Evolutionary conservation across 106 monocot species (phyloP), one percentile per base, ranked within the genome.

Genomic region (Platanthera zijinensis): DNA sequence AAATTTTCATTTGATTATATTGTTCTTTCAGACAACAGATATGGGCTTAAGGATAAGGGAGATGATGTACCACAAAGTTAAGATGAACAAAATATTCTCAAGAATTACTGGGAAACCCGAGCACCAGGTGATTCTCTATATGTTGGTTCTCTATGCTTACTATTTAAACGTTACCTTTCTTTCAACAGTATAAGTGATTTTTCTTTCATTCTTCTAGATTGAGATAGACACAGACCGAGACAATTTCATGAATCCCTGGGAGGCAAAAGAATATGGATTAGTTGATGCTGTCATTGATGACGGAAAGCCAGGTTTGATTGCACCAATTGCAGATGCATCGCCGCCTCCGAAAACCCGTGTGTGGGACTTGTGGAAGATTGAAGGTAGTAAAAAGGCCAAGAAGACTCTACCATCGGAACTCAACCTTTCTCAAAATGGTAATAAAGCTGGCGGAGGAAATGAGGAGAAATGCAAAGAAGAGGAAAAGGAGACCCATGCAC

Each of bases 201-300:
- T 18, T 69, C 18, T 48, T 77, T 54, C 39, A 19, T 69, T 5
- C 39, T 76, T 80, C 18, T 71, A 97, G 96, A 91, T 97, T 72
- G 87, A 94, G 75, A 48, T 69, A 7, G 96, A 97, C 76, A 94
- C 94, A 10, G 89, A 93, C 72, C 87, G 89, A 59, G 94, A 97
- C 84, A 88, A 94, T 74, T 97, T 97, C 85, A 89, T 97, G 96
- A 91, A 89, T 68, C 86, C 96, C 7, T 97, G 96, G 96, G 91
- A 91, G 79, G 96, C 96, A 8, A 89, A 90, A 77, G 96, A 94
- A 80, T 97, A 97, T 77, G 96, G 96, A 6, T 83, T 97, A 69
- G 85, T 97, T 48, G 96, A 97, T 82, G 86, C 57, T 7, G 83
- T 97, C 57, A 88, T 97, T 69, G 93, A 97, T 79, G 96, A 97